These are phyloP conservation scores for Zoysia pacifica DNA, from an alignment of 176 grass and related monocot species.

Conservation along the genomic window DNA sequence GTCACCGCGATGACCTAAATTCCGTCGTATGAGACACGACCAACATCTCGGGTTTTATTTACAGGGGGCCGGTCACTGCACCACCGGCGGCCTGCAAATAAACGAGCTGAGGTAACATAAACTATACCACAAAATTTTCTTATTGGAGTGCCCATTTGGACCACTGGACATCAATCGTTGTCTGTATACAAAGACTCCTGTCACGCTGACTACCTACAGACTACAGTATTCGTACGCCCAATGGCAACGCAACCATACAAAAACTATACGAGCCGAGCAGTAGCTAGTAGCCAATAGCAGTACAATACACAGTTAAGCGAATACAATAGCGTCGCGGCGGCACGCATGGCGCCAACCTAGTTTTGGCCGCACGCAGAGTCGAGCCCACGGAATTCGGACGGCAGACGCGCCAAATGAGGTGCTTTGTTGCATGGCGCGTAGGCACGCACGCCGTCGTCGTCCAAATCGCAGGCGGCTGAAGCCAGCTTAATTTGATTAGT, in stretches of 20 bases:
- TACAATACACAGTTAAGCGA: background rate
- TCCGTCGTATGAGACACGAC: background rate
- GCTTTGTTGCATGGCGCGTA: conserved; percentile 24
- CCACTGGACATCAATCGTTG: background rate
- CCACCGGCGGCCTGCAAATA: background rate
- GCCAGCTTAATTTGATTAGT: background rate
- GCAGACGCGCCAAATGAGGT: conserved; percentile 31
- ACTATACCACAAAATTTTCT: background rate
- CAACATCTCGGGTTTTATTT: background rate
- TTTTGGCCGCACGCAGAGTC: background rate
- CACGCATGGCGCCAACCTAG: background rate
- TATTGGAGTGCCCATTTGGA: background rate
- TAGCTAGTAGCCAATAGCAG: background rate
- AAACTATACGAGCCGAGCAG: background rate
- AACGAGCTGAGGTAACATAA: background rate
- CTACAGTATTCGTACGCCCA: background rate
- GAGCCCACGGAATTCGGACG: background rate
- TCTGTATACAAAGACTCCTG: conserved; percentile 31
- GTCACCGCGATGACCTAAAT: background rate
- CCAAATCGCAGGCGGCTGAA: conserved; percentile 18
- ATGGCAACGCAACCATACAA: background rate
- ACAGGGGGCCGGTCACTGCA: background rate
- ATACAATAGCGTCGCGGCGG: background rate
- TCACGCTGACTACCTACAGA: background rate
- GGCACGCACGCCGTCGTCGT: conserved; percentile 1